Percentiles rank a stretch among this genome's conserved stretches.
phyloP scores from a whole-genome alignment of 208 protist genomes.

The Leishmania lainsoni region DNA sequence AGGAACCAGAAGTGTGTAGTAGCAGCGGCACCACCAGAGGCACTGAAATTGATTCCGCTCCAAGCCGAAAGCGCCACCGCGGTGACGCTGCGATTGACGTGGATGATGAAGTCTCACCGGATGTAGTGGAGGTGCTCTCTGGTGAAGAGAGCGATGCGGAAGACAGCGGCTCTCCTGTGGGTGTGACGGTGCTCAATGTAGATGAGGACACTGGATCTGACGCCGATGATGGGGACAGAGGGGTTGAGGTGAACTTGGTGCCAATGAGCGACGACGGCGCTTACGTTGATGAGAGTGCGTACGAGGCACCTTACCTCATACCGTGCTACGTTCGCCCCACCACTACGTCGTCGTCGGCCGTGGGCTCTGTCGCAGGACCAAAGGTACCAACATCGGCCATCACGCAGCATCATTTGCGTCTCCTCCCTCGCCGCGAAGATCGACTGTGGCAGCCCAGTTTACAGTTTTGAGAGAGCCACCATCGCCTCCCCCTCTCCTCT shows the following conservation, averaged over 20 bases:
- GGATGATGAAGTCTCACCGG: constrained; percentile 18
- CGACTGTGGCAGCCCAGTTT: constrained; percentile 74
- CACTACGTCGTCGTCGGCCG: not conserved
- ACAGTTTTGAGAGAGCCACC: constrained; percentile 33
- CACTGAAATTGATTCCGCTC: not conserved
- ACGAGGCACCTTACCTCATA: constrained; percentile 29
- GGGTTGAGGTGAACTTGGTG: not conserved
- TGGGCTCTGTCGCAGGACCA: not conserved
- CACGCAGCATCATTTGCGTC: constrained; percentile 38
- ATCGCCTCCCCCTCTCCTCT: too few species aligned
- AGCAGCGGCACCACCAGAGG: not conserved
- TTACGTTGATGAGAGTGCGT: constrained; percentile 3
- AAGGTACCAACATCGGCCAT: constrained; percentile 1
- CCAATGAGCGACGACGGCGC: constrained; percentile 5
- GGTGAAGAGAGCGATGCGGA: constrained; percentile 7
- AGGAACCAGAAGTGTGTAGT: not conserved
- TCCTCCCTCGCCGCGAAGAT: constrained; percentile 77
- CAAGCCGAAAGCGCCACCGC: constrained; percentile 24
- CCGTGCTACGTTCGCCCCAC: constrained; percentile 21
- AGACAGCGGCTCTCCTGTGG: not conserved
- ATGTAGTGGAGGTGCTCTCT: constrained; percentile 28
- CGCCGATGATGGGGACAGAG: not conserved
- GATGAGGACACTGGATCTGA: constrained; percentile 7
- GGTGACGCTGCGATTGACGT: constrained; percentile 33
- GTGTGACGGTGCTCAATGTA: constrained; percentile 13